Base-by-base conservation (phyloP, 345 rosid genomes). In the Acer saccharum region DNA sequence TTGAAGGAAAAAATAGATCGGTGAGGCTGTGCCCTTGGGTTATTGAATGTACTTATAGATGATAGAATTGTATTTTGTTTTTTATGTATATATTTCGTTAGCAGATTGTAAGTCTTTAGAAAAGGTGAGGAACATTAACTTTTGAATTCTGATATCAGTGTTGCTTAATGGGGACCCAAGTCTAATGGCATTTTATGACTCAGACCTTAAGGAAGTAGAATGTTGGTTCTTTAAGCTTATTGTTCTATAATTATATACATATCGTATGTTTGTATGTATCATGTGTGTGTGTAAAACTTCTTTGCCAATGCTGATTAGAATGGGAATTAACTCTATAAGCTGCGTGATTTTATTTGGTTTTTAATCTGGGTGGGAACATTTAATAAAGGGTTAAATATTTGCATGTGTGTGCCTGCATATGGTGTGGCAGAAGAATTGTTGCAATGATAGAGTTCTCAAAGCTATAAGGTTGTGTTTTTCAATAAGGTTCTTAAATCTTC, bases 1-100 rank as follows among this genome's bases (percentile, higher is more conserved):
- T 77, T 86, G 85, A 89, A 73, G 84, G 98, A 90, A 84, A 82
- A 83, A 87, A 82, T 94, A 79, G 98, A 94, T 84, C 89, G 94
- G 98, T 92, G 76, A 82, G 82, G 64, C 69, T 65, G 67, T 77
- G 41, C 67, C 29, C 63, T 55, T 74, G 12, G 4, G 52, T 55
- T 50, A 52, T 54, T 16, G 10, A 32, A n/a, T 46, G 14, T 74
- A 63, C 69, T 25, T 63, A 32, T 55, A 71, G 62, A 7, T 41
- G 21, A 10, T 72, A 35, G 14, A n/a, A 39, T 58, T 39, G 39
- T 35, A 6, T 11, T 3, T 32, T 27, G 14, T 12, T 2, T 32
- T 18, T 18, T 14, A 16, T 54, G n/a, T 54, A 16, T 3, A 54
- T 16, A 54, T 54, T 54, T 54, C 8, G 58, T 12, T 16, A 54